Percentiles rank a stretch among this genome's conserved stretches.
phyloP scores from a whole-genome alignment of 2,329 filamentous ascomycete genomes.

The Exophiala sp. region DNA sequence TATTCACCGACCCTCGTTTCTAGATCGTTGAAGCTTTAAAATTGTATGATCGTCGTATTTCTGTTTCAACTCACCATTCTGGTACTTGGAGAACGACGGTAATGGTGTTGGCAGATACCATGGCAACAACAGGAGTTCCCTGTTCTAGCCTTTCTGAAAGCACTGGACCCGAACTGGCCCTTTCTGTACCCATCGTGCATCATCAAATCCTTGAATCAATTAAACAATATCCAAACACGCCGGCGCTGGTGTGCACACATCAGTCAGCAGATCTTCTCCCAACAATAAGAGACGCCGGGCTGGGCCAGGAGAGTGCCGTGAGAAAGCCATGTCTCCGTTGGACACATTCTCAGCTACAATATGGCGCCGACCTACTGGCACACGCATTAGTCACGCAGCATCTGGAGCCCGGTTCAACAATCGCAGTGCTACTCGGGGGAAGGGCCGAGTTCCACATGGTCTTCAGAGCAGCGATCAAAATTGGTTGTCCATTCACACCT shows the following conservation, averaged over 20 bases:
- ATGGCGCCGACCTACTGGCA: constrained; percentile 3
- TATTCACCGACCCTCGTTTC: neutral
- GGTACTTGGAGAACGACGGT: neutral
- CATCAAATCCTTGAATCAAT: neutral
- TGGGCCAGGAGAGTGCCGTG: neutral
- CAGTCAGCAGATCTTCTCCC: constrained; percentile 1
- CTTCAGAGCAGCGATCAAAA: neutral
- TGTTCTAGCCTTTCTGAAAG: neutral
- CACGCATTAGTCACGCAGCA: neutral
- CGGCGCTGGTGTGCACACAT: constrained; percentile 2
- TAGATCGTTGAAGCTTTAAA: too few relatives aligned
- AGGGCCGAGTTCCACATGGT: constrained; percentile 4
- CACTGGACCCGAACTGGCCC: neutral
- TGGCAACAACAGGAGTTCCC: too few relatives aligned
- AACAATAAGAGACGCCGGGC: neutral
- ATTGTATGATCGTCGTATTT: too few relatives aligned
- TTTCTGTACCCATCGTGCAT: constrained; percentile 1
- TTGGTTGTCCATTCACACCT: constrained; percentile 10
- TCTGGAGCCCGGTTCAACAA: neutral
- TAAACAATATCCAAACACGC: neutral
- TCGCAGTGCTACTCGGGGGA: constrained; percentile 2
- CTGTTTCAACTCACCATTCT: neutral
- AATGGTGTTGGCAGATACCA: too few relatives aligned
- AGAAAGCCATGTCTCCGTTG: neutral
- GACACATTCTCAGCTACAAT: constrained; percentile 3